Conservation (phyloP, 2,329 filamentous ascomycete genomes). For the Colletotrichum navitas region DNA sequence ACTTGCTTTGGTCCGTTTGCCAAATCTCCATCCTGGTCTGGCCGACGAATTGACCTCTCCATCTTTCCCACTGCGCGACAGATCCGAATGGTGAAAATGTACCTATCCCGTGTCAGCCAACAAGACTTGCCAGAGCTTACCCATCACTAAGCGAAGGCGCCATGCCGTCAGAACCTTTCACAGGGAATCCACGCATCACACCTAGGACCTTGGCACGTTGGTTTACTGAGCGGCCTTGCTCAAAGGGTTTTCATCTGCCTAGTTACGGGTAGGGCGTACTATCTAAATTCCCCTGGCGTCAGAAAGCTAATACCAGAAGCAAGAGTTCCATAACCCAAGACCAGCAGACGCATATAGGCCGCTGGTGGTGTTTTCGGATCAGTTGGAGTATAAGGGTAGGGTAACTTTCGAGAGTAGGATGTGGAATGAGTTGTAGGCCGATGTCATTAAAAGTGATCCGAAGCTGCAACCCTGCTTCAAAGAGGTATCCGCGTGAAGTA, state of each 20-base stretch:
- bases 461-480: slow-evolving; percentile 40
- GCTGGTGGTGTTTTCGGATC: slow-evolving; percentile 33
- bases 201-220: background rate
- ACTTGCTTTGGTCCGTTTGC: background rate
- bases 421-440: slow-evolving; percentile 32
- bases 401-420: slow-evolving; percentile 19
- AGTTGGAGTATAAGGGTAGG: slow-evolving; percentile 21
- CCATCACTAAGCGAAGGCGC: background rate
- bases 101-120: background rate
- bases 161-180: background rate
- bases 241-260: slow-evolving; percentile 29
- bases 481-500: slow-evolving; percentile 42
- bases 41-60: background rate
- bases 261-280: slow-evolving; percentile 32
- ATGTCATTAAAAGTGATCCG: slow-evolving; percentile 41
- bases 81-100: background rate
- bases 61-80: background rate
- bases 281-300: slow-evolving; percentile 32
- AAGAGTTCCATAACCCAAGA: slow-evolving; percentile 32
- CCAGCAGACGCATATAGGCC: slow-evolving; percentile 27
- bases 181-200: background rate
- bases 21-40: background rate
- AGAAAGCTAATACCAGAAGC: slow-evolving; percentile 31
- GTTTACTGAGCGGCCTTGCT: slow-evolving; percentile 33
- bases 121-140: background rate